A percentile compares a stretch with the other conserved stretches of the same genome.
Evolutionary conservation across 805 yeast species (phyloP).

Genomic region (Lipomyces kockii): DNA sequence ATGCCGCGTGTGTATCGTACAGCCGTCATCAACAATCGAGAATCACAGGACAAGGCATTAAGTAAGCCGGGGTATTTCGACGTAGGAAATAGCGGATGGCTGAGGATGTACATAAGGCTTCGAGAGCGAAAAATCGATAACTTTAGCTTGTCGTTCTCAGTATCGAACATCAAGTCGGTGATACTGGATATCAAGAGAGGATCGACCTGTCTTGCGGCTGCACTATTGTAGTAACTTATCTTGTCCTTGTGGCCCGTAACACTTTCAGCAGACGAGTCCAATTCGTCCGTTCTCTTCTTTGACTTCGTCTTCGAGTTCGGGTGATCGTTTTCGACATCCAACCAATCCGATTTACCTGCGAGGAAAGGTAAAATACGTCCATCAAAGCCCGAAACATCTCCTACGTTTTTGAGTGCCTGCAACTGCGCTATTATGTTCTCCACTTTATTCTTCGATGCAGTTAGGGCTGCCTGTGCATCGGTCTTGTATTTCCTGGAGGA

Average conservation of each 20-base stretch:
- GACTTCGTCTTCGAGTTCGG: not conserved
- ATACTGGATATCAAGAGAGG: slow-evolving; percentile 35
- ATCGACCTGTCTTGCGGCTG: slow-evolving; percentile 37
- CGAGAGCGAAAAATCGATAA: slow-evolving; percentile 49
- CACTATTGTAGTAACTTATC: slow-evolving; percentile 8
- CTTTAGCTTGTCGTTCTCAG: slow-evolving; percentile 35
- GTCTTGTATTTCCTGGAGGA: slow-evolving; percentile 15
- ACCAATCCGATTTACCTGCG: slow-evolving; percentile 16
- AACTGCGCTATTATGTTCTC: slow-evolving; percentile 11
- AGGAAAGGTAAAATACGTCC: slow-evolving; percentile 5
- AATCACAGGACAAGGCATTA: slow-evolving; percentile 49
- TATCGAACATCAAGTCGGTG: slow-evolving; percentile 42
- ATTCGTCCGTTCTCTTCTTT: not conserved
- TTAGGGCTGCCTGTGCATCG: not conserved
- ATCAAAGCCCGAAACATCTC: slow-evolving; percentile 15
- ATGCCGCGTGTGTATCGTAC: slow-evolving; percentile 12
- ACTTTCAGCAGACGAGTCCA: not conserved
- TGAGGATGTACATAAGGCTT: slow-evolving; percentile 71
- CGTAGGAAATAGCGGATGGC: slow-evolving; percentile 85
- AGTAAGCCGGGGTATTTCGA: slow-evolving; percentile 61
- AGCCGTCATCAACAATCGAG: slow-evolving; percentile 6
- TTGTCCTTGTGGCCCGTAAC: not conserved
- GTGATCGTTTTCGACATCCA: not conserved
- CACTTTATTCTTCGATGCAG: slow-evolving; percentile 5
- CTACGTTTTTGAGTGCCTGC: not conserved